phyloP scores from a whole-genome alignment of 352 stramenopile genomes.

The Phytophthora melonis region DNA sequence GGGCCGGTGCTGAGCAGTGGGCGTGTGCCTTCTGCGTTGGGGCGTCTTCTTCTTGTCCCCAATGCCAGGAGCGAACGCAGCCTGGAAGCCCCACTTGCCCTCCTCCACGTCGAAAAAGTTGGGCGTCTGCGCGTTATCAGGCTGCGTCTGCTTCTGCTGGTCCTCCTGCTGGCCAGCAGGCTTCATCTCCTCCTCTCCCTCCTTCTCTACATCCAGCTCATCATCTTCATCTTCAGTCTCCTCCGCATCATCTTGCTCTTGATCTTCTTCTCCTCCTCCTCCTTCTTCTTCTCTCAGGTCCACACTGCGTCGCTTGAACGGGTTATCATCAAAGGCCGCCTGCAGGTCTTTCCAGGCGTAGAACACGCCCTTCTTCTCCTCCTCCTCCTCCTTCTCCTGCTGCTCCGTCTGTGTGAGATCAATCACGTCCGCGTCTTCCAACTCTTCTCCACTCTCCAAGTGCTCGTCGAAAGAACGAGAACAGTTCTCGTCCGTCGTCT shows the following conservation, averaged over 20 bases:
- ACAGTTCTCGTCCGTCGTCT: constrained; percentile 3
- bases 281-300: not conserved
- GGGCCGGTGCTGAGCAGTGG: constrained; percentile 2
- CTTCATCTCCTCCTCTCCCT: not conserved
- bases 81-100: constrained; percentile 15
- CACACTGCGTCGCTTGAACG: constrained; percentile 36
- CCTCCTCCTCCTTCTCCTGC: not conserved
- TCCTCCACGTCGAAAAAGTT: constrained; percentile 25
- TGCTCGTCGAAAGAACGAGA: not conserved
- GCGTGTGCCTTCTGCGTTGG: not conserved
- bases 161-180: not conserved
- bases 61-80: constrained; percentile 21
- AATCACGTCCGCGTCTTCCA: not conserved
- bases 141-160: not conserved
- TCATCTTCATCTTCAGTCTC: not conserved
- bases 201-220: too few relatives aligned
- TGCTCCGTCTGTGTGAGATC: not conserved
- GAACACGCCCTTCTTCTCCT: constrained; percentile 7
- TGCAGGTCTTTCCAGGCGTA: constrained; percentile 39
- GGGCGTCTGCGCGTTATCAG: not conserved
- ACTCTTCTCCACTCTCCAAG: not conserved
- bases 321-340: constrained; percentile 29
- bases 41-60: constrained; percentile 18
- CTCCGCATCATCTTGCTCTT: not conserved
- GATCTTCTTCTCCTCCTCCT: not conserved